These are phyloP conservation scores for Trametes versicolor DNA, from an alignment of 1,284 basidiomycete genomes.

Conservation along the genomic window DNA sequence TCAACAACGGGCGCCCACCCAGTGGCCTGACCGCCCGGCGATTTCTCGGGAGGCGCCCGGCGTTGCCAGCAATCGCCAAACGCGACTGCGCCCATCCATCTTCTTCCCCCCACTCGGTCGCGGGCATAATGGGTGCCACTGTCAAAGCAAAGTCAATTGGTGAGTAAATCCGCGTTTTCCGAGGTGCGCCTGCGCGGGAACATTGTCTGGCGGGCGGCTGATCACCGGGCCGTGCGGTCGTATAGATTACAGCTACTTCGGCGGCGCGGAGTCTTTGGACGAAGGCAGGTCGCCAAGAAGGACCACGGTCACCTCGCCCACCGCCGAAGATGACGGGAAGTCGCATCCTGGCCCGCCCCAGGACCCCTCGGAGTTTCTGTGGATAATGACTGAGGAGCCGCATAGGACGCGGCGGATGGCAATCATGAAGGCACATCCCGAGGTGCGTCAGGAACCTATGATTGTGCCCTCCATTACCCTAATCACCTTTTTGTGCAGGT, in stretches of 20 bases:
- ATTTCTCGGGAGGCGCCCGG: conserved; percentile 11
- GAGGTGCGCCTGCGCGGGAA: background rate
- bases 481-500: conserved; percentile 58
- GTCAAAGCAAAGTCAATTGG: conserved; percentile 15
- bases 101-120: conserved; percentile 1
- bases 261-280: conserved; percentile 78
- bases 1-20: conserved; percentile 30
- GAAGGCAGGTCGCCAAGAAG: conserved; percentile 71
- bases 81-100: conserved; percentile 1
- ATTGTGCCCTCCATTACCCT: background rate
- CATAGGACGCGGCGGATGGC: conserved; percentile 89
- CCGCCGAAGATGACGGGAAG: conserved; percentile 51
- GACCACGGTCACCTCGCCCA: conserved; percentile 57
- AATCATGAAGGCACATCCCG: conserved; percentile 95
- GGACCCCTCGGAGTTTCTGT: conserved; percentile 86
- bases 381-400: conserved; percentile 98
- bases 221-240: conserved; percentile 7
- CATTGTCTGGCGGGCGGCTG: conserved; percentile 5
- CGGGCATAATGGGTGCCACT: conserved; percentile 14
- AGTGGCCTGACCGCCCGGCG: conserved; percentile 1
- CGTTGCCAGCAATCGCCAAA: conserved; percentile 15
- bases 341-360: conserved; percentile 63
- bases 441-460: conserved; percentile 61
- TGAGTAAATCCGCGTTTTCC: background rate
- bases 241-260: conserved; percentile 78